Conservation (phyloP, 2,329 filamentous ascomycete genomes). For the Diaporthe capsici region DNA sequence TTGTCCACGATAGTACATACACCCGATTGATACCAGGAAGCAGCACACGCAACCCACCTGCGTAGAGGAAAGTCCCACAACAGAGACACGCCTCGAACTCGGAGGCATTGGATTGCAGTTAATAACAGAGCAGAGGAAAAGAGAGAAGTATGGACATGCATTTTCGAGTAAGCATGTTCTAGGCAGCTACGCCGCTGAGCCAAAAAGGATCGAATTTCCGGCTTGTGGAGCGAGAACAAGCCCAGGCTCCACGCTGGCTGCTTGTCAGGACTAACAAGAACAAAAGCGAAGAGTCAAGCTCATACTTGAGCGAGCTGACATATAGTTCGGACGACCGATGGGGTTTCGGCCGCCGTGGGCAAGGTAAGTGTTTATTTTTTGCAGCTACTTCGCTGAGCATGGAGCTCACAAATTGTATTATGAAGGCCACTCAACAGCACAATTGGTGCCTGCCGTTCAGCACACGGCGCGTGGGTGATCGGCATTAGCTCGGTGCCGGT, state of each 20-base stretch:
- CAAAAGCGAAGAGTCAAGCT: constrained; percentile 22
- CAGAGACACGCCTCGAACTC: neutral
- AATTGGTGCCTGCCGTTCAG: neutral
- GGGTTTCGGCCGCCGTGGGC: neutral
- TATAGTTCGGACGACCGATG: neutral
- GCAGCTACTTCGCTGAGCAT: constrained; percentile 8
- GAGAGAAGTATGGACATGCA: neutral
- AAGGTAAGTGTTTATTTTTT: neutral
- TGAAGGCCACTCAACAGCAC: neutral
- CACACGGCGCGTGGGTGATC: neutral
- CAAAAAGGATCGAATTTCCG: neutral
- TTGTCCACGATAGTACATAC: no score
- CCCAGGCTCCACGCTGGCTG: neutral
- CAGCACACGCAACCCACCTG: neutral
- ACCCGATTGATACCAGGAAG: no score
- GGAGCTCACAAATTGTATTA: neutral
- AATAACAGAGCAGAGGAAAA: neutral
- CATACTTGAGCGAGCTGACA: constrained; percentile 20
- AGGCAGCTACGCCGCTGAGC: constrained; percentile 11
- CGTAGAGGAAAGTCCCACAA: no score
- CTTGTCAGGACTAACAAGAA: no score
- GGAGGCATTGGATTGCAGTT: neutral
- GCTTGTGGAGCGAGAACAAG: neutral
- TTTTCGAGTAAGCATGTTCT: neutral
- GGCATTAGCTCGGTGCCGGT: neutral